Conservation (phyloP, 192 early-diverging fungal species). For the Rhizoclosmatium sp. region DNA sequence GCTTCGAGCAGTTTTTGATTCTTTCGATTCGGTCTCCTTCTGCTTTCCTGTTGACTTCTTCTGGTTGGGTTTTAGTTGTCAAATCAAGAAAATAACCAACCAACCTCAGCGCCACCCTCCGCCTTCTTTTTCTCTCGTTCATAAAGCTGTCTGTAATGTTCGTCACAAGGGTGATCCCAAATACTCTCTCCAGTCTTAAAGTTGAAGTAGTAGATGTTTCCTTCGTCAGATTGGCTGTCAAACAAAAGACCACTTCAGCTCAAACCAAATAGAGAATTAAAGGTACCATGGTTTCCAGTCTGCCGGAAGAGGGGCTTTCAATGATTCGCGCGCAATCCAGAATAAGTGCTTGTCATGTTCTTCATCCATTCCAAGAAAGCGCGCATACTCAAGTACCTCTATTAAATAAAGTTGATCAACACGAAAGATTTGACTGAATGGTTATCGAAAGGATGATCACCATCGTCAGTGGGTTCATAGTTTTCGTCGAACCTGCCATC, state of each 20-base stretch:
- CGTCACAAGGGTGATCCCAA: slow-evolving; percentile 75
- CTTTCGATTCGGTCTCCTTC: background rate
- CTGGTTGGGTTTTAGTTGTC: background rate
- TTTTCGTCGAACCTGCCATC: slow-evolving; percentile 61
- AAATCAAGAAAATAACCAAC: background rate
- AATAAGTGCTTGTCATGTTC: slow-evolving; percentile 62
- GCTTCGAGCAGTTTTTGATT: background rate
- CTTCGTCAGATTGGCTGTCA: slow-evolving; percentile 67
- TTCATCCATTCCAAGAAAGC: slow-evolving; percentile 67
- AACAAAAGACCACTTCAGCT: background rate
- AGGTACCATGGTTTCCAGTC: slow-evolving; percentile 70
- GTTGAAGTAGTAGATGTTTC: slow-evolving; percentile 72
- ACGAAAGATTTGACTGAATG: background rate
- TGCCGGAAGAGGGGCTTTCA: slow-evolving; percentile 68
- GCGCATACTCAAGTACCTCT: slow-evolving; percentile 71
- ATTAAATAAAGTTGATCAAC: background rate
- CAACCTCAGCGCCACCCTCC: background rate
- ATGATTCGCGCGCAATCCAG: slow-evolving; percentile 68
- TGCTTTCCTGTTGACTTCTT: background rate
- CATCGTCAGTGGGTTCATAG: slow-evolving; percentile 68
- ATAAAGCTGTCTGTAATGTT: slow-evolving; percentile 66
- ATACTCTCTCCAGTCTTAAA: slow-evolving; percentile 68
- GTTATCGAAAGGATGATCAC: slow-evolving; percentile 28
- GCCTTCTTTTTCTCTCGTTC: slow-evolving; percentile 62
- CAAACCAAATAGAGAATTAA: background rate